A percentile compares a stretch with the other conserved stretches of the same genome.
Conservation (phyloP, 2,329 filamentous ascomycete species). For the Periconia digitata region DNA sequence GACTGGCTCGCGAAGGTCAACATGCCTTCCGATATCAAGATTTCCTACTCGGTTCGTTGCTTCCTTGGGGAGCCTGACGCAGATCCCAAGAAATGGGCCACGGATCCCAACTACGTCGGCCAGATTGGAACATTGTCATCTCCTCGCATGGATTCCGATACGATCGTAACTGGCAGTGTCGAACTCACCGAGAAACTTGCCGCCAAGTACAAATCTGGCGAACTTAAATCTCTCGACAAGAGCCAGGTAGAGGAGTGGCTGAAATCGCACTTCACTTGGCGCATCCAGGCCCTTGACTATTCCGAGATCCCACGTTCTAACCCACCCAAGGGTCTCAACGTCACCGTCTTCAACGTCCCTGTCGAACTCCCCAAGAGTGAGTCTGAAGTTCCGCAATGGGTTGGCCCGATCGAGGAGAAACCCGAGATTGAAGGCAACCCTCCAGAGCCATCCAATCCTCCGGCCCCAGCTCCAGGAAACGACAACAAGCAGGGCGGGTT, state of each 20-base stretch:
- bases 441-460: neutral
- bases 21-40: slow-evolving; percentile 34
- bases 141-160: slow-evolving; percentile 38
- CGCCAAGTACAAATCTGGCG: slow-evolving; percentile 24
- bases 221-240: slow-evolving; percentile 26
- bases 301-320: slow-evolving; percentile 30
- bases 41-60: slow-evolving; percentile 34
- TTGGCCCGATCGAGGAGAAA: slow-evolving; percentile 24
- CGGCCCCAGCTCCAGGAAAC: neutral
- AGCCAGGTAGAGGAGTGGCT: slow-evolving; percentile 26
- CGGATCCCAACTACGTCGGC: slow-evolving; percentile 45
- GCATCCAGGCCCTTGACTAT: slow-evolving; percentile 32
- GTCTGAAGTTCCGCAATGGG: slow-evolving; percentile 28
- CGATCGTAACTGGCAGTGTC: slow-evolving; percentile 45
- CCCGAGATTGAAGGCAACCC: slow-evolving; percentile 30
- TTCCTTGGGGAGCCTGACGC: slow-evolving; percentile 30
- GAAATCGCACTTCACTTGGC: slow-evolving; percentile 33
- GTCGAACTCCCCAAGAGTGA: slow-evolving; percentile 25
- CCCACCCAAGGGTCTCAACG: slow-evolving; percentile 31
- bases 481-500: slow-evolving; percentile 5
- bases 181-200: slow-evolving; percentile 41
- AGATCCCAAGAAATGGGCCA: slow-evolving; percentile 35
- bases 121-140: slow-evolving; percentile 44
- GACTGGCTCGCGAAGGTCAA: slow-evolving; percentile 36
- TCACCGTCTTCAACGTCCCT: slow-evolving; percentile 29